Evolutionary conservation across 371 early-diverging fungal species (phyloP).

Genomic region (Saksenaea oblongispora): DNA sequence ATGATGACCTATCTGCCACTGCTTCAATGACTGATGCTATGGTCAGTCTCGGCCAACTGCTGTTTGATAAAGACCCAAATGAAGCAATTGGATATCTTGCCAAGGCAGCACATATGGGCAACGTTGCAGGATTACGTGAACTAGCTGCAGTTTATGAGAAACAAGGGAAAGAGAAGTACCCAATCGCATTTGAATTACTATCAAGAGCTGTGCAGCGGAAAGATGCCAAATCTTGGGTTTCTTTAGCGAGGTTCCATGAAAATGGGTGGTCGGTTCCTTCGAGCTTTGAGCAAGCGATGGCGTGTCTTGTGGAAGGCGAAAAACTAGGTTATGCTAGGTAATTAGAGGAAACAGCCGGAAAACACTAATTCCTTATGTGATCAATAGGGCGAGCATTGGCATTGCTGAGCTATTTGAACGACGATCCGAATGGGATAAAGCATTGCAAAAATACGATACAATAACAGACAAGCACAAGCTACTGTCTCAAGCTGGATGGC

Average conservation of each 20-base stretch:
- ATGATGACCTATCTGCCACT: constrained; percentile 30
- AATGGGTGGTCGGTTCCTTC: constrained; percentile 16
- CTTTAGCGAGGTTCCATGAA: constrained; percentile 31
- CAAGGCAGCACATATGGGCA: constrained; percentile 45
- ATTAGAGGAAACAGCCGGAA: not conserved
- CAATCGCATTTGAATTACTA: constrained; percentile 75
- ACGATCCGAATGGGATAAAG: constrained; percentile 6
- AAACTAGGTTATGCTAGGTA: constrained; percentile 30
- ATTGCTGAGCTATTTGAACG: constrained; percentile 20
- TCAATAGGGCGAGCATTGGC: constrained; percentile 19
- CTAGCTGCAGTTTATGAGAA: constrained; percentile 49
- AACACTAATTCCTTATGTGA: not conserved
- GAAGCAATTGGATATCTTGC: constrained; percentile 28
- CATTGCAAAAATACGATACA: constrained; percentile 11
- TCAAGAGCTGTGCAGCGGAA: constrained; percentile 42
- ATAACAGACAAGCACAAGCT: constrained; percentile 9
- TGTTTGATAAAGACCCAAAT: constrained; percentile 12
- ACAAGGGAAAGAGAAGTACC: constrained; percentile 42
- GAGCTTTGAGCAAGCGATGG: constrained; percentile 17
- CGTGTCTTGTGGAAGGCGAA: constrained; percentile 27
- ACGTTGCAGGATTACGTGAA: constrained; percentile 40
- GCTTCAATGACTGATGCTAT: constrained; percentile 36
- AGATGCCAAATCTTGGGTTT: constrained; percentile 17
- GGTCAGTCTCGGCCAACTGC: constrained; percentile 27
- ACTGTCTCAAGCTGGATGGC: constrained; percentile 16